These are phyloP conservation scores for Coprinellus aureogranulatus DNA, from an alignment of 768 basidiomycete genomes.

Conservation along the genomic window DNA sequence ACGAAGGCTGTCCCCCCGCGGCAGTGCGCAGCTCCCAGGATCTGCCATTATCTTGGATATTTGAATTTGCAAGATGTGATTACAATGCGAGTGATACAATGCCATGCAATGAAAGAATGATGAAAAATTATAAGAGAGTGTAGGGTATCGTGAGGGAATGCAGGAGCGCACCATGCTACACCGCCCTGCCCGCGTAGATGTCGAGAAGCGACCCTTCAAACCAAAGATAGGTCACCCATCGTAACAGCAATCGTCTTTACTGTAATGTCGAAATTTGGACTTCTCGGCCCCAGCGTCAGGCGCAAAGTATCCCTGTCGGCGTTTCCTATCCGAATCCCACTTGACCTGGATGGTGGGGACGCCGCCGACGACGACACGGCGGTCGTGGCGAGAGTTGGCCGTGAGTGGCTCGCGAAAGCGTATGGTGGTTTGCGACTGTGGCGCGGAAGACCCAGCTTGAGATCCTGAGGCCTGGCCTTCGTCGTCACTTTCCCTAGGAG, in stretches of 20 bases:
- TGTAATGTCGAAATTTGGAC: constrained; percentile 31
- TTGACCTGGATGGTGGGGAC: constrained; percentile 22
- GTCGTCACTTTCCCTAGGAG: background rate
- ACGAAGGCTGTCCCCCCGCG: no score
- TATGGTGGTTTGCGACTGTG: constrained; percentile 3
- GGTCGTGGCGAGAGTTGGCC: constrained; percentile 4
- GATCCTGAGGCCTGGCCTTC: background rate
- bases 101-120: no score
- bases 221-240: constrained; percentile 10
- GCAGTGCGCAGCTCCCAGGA: no score
- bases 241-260: constrained; percentile 26
- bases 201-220: background rate
- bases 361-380: constrained; percentile 9
- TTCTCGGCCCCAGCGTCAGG: constrained; percentile 26
- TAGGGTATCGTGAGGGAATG: no score
- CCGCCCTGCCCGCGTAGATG: background rate
- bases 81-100: no score
- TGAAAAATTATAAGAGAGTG: no score
- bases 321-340: constrained; percentile 32
- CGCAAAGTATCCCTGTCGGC: constrained; percentile 30
- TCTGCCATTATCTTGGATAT: no score
- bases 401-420: constrained; percentile 13
- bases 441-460: background rate
- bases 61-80: no score
- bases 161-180: no score